Evolutionary conservation across 495 filamentous ascomycete species (phyloP).

Genomic region (Hypoxylon crocopeplum): DNA sequence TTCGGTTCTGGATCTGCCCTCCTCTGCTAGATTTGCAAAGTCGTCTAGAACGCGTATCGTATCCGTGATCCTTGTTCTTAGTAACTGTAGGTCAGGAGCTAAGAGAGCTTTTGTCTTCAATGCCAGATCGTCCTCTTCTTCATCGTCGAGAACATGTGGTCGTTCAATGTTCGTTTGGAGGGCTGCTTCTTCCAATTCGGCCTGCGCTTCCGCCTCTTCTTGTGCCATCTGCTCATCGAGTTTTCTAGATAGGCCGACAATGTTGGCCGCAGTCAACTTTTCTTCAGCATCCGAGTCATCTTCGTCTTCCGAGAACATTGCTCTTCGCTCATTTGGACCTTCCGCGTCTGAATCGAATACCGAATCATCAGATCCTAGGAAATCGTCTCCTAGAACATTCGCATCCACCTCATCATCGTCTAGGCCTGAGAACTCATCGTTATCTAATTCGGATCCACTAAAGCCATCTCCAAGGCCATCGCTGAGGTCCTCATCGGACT

Average conservation of each 20-base stretch:
- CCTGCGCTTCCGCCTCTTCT: slow-evolving; percentile 78
- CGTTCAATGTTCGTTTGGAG: slow-evolving; percentile 92
- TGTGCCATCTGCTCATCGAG: slow-evolving; percentile 73
- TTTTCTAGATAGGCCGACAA: slow-evolving; percentile 84
- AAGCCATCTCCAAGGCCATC: slow-evolving; percentile 54
- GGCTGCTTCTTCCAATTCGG: slow-evolving; percentile 82
- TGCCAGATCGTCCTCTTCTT: slow-evolving; percentile 52
- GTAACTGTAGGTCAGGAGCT: slow-evolving; percentile 87
- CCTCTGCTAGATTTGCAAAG: slow-evolving; percentile 78
- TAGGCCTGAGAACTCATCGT: slow-evolving; percentile 53
- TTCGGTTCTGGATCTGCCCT: slow-evolving; percentile 80
- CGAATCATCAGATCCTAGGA: slow-evolving; percentile 65
- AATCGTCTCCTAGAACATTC: slow-evolving; percentile 58
- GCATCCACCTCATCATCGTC: slow-evolving; percentile 49
- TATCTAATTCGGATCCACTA: slow-evolving; percentile 63
- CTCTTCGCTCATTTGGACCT: slow-evolving; percentile 64
- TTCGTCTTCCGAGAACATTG: slow-evolving; percentile 95
- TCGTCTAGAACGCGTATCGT: slow-evolving; percentile 90
- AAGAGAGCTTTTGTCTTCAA: slow-evolving; percentile 60
- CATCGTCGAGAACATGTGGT: slow-evolving; percentile 70
- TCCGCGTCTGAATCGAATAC: slow-evolving; percentile 79
- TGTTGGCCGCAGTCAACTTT: slow-evolving; percentile 93
- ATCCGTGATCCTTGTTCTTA: slow-evolving; percentile 90
- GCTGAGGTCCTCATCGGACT: slow-evolving; percentile 60
- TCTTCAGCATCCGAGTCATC: slow-evolving; percentile 89